Percentiles rank a stretch among this genome's conserved stretches.
These are phyloP conservation scores for Aspergillus ochraceus DNA, from an alignment of 2,329 filamentous ascomycete species.

Conservation along the genomic window DNA sequence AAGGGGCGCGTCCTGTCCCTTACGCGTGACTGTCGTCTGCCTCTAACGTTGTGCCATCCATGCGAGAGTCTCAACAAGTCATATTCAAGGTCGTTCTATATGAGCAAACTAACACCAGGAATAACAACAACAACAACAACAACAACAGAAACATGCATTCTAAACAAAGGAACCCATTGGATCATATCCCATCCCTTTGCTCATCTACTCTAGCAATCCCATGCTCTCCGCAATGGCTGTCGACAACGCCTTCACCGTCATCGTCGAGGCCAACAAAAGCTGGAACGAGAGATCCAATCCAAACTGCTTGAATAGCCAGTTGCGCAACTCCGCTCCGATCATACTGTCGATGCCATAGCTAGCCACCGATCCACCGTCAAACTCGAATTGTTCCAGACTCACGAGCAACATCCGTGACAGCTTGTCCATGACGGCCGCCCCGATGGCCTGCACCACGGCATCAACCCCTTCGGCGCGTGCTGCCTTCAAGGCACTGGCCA, in stretches of 20 bases:
- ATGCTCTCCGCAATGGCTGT: no score
- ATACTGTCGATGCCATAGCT: conserved; percentile 44
- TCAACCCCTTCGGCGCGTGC: neutral
- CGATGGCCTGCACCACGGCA: neutral
- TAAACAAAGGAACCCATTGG: no score
- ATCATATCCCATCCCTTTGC: no score
- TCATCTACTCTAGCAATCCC: no score
- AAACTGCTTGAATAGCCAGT: conserved; percentile 36
- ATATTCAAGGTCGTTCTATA: no score
- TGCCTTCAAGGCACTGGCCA: neutral
- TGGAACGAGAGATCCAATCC: conserved; percentile 36
- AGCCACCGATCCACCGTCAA: conserved; percentile 14
- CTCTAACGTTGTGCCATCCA: no score
- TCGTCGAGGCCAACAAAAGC: neutral
- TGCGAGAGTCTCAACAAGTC: no score
- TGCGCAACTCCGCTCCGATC: conserved; percentile 42
- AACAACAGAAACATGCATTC: no score
- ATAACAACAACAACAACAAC: no score
- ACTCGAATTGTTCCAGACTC: neutral
- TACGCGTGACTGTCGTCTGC: no score
- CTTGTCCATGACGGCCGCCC: neutral
- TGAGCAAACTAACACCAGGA: no score
- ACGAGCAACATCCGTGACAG: conserved; percentile 1
- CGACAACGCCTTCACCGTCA: conserved; percentile 3
- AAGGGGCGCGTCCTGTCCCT: no score